These are phyloP conservation scores for Craterostigma plantagineum DNA, from an alignment of 257 asterid genomes.

Conservation along the genomic window DNA sequence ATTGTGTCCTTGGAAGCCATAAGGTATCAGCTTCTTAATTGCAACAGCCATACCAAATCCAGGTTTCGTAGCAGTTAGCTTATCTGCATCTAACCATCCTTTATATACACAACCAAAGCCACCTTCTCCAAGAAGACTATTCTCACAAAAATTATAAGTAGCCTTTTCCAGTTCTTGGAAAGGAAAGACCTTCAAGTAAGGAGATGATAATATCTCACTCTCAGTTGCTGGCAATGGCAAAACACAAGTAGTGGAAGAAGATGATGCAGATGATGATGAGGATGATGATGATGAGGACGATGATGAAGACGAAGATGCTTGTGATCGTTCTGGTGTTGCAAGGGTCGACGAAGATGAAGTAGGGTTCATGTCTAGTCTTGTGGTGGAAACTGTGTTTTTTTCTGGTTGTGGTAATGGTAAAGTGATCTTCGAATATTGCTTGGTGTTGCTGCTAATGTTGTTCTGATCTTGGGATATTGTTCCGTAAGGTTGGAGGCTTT, in stretches of 20 bases:
- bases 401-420: too few relatives aligned
- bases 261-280: too few relatives aligned
- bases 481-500: too few relatives aligned
- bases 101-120: slow-evolving; percentile 37
- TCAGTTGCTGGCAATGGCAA: slow-evolving; percentile 25
- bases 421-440: too few relatives aligned
- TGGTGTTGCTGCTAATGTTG: too few relatives aligned
- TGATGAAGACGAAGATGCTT: too few relatives aligned
- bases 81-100: slow-evolving; percentile 31
- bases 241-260: neutral
- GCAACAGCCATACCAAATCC: slow-evolving; percentile 25
- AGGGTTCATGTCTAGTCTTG: neutral
- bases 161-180: slow-evolving; percentile 18
- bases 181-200: slow-evolving; percentile 19
- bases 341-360: too few relatives aligned
- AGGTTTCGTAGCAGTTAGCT: slow-evolving; percentile 16
- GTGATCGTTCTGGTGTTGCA: too few relatives aligned
- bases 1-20: slow-evolving; percentile 32
- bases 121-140: slow-evolving; percentile 33
- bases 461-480: too few relatives aligned
- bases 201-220: slow-evolving; percentile 24
- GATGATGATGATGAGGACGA: neutral
- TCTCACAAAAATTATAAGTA: slow-evolving; percentile 16
- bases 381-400: neutral
- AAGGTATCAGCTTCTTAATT: slow-evolving; percentile 26